phyloP scores from a whole-genome alignment of 2,329 filamentous ascomycete genomes.

The Rutstroemia sp. region DNA sequence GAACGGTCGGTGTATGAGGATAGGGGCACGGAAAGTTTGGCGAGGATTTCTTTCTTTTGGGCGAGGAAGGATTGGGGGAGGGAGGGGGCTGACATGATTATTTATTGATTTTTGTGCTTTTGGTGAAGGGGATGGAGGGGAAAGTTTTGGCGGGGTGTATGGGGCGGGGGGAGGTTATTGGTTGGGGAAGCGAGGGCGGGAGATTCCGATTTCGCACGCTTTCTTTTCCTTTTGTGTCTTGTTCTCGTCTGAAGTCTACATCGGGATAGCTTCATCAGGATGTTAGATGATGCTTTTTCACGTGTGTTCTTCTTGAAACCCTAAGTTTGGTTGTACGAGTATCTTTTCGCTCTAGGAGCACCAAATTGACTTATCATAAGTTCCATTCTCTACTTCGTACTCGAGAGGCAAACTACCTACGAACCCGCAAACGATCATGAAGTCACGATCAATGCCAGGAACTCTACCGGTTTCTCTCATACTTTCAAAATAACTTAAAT shows the following conservation, averaged over 20 bases:
- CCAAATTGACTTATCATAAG: not conserved
- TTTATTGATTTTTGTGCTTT: not conserved
- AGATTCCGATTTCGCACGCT: not conserved
- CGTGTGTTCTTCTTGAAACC: too few relatives aligned
- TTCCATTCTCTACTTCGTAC: slow-evolving; percentile 3
- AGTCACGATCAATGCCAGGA: slow-evolving; percentile 1
- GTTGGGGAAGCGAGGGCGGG: not conserved
- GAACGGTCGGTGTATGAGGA: slow-evolving; percentile 74
- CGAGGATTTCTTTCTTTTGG: slow-evolving; percentile 68
- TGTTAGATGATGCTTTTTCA: too few relatives aligned
- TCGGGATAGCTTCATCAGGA: too few relatives aligned
- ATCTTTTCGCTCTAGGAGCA: not conserved
- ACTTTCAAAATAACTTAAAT: slow-evolving; percentile 1
- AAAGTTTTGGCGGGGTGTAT: not conserved
- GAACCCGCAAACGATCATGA: not conserved
- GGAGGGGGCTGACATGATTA: not conserved
- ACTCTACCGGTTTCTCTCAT: slow-evolving; percentile 1
- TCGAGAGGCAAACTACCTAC: not conserved
- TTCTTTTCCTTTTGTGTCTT: not conserved
- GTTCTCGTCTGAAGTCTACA: too few relatives aligned
- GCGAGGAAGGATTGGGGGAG: slow-evolving; percentile 38
- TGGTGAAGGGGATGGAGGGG: not conserved
- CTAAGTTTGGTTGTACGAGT: too few relatives aligned
- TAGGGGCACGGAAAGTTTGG: slow-evolving; percentile 59
- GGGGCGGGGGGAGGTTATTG: not conserved